Evolutionary conservation across 805 yeast genomes (phyloP).

Genomic region (Ogataea pignaliae): DNA sequence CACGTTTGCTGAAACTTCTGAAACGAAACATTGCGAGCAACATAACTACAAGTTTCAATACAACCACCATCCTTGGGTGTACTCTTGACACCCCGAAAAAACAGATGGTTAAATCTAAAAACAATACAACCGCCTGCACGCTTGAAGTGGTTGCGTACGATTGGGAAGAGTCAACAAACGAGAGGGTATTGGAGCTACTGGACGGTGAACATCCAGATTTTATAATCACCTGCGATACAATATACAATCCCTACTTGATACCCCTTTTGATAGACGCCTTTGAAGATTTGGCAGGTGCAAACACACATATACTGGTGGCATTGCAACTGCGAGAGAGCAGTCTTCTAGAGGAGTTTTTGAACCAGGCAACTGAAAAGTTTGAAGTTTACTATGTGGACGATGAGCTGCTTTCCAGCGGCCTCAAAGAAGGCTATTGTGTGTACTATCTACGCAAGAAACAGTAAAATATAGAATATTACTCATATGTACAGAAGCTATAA

Average conservation of each 20-base stretch:
- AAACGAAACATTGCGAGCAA: conserved; percentile 42
- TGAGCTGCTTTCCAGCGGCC: conserved; percentile 25
- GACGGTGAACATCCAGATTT: conserved; percentile 34
- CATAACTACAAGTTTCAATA: conserved; percentile 15
- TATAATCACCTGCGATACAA: conserved; percentile 60
- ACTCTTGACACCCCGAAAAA: not conserved
- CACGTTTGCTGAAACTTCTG: conserved; percentile 46
- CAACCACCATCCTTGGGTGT: conserved; percentile 18
- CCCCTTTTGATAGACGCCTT: conserved; percentile 45
- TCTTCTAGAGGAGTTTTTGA: conserved; percentile 44
- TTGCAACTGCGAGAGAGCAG: conserved; percentile 53
- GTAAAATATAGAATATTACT: not conserved
- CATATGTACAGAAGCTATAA: conserved; percentile 7
- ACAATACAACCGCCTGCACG: conserved; percentile 8
- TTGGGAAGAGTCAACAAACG: conserved; percentile 47
- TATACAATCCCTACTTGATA: conserved; percentile 58
- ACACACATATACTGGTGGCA: conserved; percentile 38
- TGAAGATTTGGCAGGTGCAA: conserved; percentile 28
- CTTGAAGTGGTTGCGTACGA: conserved; percentile 52
- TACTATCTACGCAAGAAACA: conserved; percentile 29
- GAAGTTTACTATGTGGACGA: conserved; percentile 32
- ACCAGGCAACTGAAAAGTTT: conserved; percentile 29
- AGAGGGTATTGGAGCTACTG: conserved; percentile 3
- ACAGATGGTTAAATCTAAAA: conserved; percentile 1
- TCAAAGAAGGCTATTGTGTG: conserved; percentile 42